Base-by-base conservation (phyloP, 1,284 basidiomycete genomes). In the Hymenochaete sp. region DNA sequence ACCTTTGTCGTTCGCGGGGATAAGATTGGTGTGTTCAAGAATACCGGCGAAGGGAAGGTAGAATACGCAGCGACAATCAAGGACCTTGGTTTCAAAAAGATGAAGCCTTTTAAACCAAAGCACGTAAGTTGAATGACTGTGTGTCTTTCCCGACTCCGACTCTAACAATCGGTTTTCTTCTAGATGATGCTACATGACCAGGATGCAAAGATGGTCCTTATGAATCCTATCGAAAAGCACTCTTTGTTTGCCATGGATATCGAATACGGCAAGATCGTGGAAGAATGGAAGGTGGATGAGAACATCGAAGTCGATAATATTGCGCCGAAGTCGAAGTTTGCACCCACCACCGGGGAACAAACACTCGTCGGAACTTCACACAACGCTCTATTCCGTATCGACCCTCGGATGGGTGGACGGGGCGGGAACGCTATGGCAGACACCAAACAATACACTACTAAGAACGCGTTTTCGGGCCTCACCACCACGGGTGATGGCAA, bases 171-270 rank as follows among this genome's bases (percentile, higher is more conserved):
- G 4, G 14, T 35, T 10, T 41, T 40, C 16, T n/a, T 24, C n/a
- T 53, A 93, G 90, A 79, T 95, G 60, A 98, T 98, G 95, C 70
- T 98, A 27, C 95, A 98, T 62, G 88, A 98, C 57, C 92, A 96
- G 76, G 96, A 98, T 62, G 76, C 81, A 28, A 90, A 92, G 66
- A 93, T 99, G 92, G 71, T 99, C 44, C 62, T 99, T 48, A 89
- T 92, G 77, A 89, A 97, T 59, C 83, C 90, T 1, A 60, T 65
- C 28, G 82, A 93, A 44, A 77, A 82, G n/a, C 80, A 93, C 57
- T 83, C 92, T 0, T 67, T 99, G 28, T 98, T 82, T 68, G 82
- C 75, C 54, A 82, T 98, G 77, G 96, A 98, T 63, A 78, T 98
- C 52, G 91, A 95, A 63, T 83, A 84, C 36, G 96, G 93, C 40